A percentile compares a stretch with the other conserved stretches of the same genome.
phyloP scores from a whole-genome alignment of 2,329 filamentous ascomycete genomes.

The Elsinoe australis region DNA sequence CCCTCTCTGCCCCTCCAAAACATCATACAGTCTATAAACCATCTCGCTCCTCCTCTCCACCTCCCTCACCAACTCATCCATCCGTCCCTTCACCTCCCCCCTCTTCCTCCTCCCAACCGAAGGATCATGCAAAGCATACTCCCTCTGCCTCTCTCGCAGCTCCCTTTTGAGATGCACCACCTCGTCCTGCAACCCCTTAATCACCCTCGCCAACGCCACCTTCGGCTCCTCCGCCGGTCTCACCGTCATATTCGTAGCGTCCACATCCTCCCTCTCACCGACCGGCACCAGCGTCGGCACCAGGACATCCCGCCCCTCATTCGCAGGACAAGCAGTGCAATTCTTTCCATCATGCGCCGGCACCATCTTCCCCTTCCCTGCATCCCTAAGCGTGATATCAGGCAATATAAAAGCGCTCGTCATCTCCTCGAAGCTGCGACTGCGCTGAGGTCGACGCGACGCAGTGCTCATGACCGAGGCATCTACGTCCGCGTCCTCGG shows the following conservation, averaged over 20 bases:
- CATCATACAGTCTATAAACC: slow-evolving; percentile 76
- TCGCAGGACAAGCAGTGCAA: slow-evolving; percentile 47
- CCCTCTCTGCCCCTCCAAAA: slow-evolving; percentile 69
- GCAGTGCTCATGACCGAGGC: slow-evolving; percentile 44
- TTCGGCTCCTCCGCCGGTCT: slow-evolving; percentile 59
- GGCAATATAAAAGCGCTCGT: slow-evolving; percentile 47
- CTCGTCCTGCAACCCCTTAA: slow-evolving; percentile 76
- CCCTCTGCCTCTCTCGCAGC: slow-evolving; percentile 52
- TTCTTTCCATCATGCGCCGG: slow-evolving; percentile 46
- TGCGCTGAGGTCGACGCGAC: slow-evolving; percentile 42
- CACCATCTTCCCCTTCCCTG: slow-evolving; percentile 21
- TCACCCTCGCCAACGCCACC: slow-evolving; percentile 68
- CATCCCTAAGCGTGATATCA: slow-evolving; percentile 17
- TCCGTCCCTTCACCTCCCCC: slow-evolving; percentile 51
- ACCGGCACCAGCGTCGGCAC: slow-evolving; percentile 36
- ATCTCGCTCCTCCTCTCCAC: slow-evolving; percentile 69
- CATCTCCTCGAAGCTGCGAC: slow-evolving; percentile 39
- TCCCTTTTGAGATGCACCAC: slow-evolving; percentile 66
- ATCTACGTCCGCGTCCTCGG: slow-evolving; percentile 32
- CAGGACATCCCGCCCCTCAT: slow-evolving; percentile 31
- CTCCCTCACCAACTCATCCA: slow-evolving; percentile 53
- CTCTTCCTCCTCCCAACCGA: slow-evolving; percentile 58
- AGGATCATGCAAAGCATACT: slow-evolving; percentile 61
- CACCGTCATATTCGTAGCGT: slow-evolving; percentile 52
- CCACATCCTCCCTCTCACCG: slow-evolving; percentile 26